Evolutionary conservation across 345 rosid genomes (phyloP).

Genomic region (Excoecaria cochinchinensis): DNA sequence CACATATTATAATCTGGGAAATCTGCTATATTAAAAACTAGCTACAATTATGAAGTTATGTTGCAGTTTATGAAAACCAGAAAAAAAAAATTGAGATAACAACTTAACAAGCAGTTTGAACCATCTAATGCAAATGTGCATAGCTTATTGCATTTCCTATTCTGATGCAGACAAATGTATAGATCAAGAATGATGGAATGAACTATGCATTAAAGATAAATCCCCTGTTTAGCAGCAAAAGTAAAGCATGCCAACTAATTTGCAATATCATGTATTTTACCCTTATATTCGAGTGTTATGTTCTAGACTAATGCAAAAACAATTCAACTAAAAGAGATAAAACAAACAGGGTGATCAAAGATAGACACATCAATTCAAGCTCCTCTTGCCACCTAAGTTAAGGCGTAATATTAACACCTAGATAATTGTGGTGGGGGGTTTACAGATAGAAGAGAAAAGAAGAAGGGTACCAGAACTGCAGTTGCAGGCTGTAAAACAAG

Average conservation of each 20-base stretch:
- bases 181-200: background rate
- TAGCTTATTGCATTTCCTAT: background rate
- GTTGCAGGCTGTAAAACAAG: slow-evolving; percentile 85
- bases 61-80: background rate
- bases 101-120: background rate
- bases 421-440: too few relatives aligned
- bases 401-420: background rate
- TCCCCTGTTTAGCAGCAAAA: background rate
- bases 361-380: background rate
- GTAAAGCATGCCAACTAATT: background rate
- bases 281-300: too few relatives aligned
- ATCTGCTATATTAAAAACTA: background rate
- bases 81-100: background rate
- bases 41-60: background rate
- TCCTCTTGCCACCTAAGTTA: background rate
- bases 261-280: background rate
- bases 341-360: too few relatives aligned
- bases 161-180: background rate
- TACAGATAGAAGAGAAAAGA: background rate
- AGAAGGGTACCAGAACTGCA: slow-evolving; percentile 72
- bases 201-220: background rate
- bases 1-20: background rate
- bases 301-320: too few relatives aligned
- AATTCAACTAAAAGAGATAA: too few relatives aligned
- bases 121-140: background rate